These are phyloP conservation scores for Chaetomium globosum DNA, from an alignment of 2,329 filamentous ascomycete genomes.

Conservation along the genomic window DNA sequence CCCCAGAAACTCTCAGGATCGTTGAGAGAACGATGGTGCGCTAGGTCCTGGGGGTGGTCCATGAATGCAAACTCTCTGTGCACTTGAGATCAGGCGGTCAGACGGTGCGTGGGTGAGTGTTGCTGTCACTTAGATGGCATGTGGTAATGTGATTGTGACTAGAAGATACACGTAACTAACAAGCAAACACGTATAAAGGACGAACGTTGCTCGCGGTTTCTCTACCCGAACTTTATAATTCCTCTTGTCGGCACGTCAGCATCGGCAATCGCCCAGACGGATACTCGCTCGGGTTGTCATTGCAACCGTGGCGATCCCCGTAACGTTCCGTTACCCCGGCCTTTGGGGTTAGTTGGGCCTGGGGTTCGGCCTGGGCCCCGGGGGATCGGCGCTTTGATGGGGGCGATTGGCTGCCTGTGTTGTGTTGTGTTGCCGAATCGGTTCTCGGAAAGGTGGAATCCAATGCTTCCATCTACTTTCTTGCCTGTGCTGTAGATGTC, in stretches of 20 bases:
- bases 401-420: constrained; percentile 23
- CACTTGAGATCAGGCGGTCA: not conserved
- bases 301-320: constrained; percentile 13
- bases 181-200: not conserved
- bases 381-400: constrained; percentile 26
- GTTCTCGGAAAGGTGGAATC: constrained; percentile 1
- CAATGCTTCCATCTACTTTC: not conserved
- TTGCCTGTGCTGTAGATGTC: too few relatives aligned
- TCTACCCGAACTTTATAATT: not conserved
- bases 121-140: not conserved
- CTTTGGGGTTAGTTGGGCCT: not conserved
- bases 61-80: constrained; percentile 21
- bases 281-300: not conserved
- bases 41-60: constrained; percentile 54
- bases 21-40: constrained; percentile 61
- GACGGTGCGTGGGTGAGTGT: not conserved
- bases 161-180: not conserved
- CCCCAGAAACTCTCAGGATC: constrained; percentile 75
- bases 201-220: not conserved
- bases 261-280: not conserved
- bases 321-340: constrained; percentile 32
- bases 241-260: not conserved
- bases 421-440: constrained; percentile 13
- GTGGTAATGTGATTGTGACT: not conserved
- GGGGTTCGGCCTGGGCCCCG: constrained; percentile 23